These are phyloP conservation scores for Mycena belliarum DNA, from an alignment of 768 basidiomycete genomes.

Conservation along the genomic window DNA sequence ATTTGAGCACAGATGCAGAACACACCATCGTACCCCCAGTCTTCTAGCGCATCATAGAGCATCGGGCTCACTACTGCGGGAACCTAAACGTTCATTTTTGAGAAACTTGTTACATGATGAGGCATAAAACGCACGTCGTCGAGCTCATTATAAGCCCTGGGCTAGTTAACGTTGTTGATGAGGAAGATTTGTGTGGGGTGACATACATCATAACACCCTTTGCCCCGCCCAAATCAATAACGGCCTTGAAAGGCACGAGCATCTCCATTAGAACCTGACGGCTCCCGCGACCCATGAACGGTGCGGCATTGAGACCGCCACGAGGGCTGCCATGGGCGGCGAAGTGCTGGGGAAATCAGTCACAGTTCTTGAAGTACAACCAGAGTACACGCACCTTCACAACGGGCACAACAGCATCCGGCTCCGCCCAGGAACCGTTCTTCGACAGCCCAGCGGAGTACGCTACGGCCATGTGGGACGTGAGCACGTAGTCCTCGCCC, in stretches of 20 bases:
- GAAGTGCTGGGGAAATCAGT: slow-evolving; percentile 22
- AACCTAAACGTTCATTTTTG: no score
- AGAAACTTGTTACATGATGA: no score
- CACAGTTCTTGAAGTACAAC: not conserved
- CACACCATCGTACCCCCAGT: slow-evolving; percentile 27
- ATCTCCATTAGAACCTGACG: slow-evolving; percentile 27
- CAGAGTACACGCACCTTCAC: slow-evolving; percentile 26
- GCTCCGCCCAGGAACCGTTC: slow-evolving; percentile 25
- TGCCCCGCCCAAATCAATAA: slow-evolving; percentile 25
- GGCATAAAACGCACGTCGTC: slow-evolving; percentile 15
- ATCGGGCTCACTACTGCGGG: slow-evolving; percentile 25
- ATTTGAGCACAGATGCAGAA: not conserved
- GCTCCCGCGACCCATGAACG: slow-evolving; percentile 23
- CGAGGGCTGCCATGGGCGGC: slow-evolving; percentile 26
- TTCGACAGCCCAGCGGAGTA: slow-evolving; percentile 27
- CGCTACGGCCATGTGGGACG: slow-evolving; percentile 28
- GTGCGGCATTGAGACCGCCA: slow-evolving; percentile 26
- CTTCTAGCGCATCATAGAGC: slow-evolving; percentile 27
- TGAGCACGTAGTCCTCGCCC: slow-evolving; percentile 29
- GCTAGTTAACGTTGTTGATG: not conserved
- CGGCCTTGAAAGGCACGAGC: slow-evolving; percentile 29
- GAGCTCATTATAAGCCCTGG: slow-evolving; percentile 28
- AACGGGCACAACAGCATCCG: slow-evolving; percentile 28
- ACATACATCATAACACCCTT: slow-evolving; percentile 28
- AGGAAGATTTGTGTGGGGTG: not conserved